Conservation (phyloP, 805 yeast genomes). For the Nakazawaea molendinolei region DNA sequence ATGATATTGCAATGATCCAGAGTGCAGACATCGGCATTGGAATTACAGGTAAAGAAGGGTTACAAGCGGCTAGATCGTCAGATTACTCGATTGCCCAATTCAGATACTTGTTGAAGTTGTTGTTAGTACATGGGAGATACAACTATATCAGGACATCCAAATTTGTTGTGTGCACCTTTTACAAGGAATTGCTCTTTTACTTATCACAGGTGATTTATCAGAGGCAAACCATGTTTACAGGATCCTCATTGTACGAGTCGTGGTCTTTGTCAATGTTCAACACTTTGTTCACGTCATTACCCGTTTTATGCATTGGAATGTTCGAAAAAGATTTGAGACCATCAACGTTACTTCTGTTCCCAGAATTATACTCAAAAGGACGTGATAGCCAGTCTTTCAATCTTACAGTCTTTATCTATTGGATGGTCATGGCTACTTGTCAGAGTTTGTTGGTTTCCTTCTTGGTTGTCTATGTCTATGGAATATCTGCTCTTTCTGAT, state of each 20-base stretch:
- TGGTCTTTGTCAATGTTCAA: conserved; percentile 98
- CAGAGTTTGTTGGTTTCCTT: conserved; percentile 72
- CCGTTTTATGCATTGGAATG: conserved; percentile 91
- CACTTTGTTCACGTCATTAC: conserved; percentile 88
- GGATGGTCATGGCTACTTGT: conserved; percentile 73
- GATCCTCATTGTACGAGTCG: conserved; percentile 87
- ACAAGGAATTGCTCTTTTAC: conserved; percentile 88
- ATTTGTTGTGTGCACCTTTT: conserved; percentile 88
- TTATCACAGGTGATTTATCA: conserved; percentile 86
- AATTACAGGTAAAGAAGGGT: conserved; percentile 93
- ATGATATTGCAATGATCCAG: conserved; percentile 98
- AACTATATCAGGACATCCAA: conserved; percentile 89
- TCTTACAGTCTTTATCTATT: conserved; percentile 56
- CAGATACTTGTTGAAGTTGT: conserved; percentile 70
- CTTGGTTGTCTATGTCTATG: conserved; percentile 62
- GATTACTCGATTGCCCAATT: conserved; percentile 96
- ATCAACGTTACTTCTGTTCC: conserved; percentile 82
- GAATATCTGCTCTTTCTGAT: conserved; percentile 58
- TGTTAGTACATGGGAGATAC: conserved; percentile 93
- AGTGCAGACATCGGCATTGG: conserved; percentile 98
- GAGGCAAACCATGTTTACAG: conserved; percentile 80
- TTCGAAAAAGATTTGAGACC: conserved; percentile 88
- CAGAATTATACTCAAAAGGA: conserved; percentile 80
- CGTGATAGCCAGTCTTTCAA: conserved; percentile 70
- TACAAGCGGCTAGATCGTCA: conserved; percentile 92